Evolutionary conservation across 2,329 filamentous ascomycete species (phyloP), one percentile per base, ranked within the genome.

Genomic region (Penicillium griseofulvum): DNA sequence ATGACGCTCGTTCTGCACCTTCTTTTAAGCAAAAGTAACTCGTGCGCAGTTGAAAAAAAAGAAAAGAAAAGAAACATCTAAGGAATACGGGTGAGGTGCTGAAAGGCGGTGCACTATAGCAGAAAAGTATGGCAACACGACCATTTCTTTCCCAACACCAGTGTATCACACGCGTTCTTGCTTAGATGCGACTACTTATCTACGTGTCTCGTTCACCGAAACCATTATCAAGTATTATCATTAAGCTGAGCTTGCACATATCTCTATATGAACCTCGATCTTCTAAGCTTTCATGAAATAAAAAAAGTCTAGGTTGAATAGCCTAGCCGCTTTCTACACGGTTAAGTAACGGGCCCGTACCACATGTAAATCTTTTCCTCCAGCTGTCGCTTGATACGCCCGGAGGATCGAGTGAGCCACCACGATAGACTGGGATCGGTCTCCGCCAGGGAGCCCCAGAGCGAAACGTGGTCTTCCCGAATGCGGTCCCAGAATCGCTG

Each of bases 381-480:
- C 22, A 36, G 45, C 45, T 36, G 45, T 31, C 45, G 45, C 45
- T 37, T 48, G 26, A 48, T 24, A 48, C 33, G 37, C 19, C 45
- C 45, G 16, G 45, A 36, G n/a, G 45, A 48, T 48, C 45, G 45
- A 38, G 31, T 36, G 37, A 34, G 45, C 45, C 45, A 48, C 45
- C 45, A 48, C 19, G 45, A 48, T 24, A 48, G 45, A 48, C 16
- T 48, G 10, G 45, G 45, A 48, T 48, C 45, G 29, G 45, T 37
- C 45, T 48, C 45, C 19, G 19, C 22, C 45, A 48, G 19, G 31
- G 45, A 48, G 29, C 45, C 45, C 45, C 45, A 48, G 19, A 48
- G 22, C 10, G 45, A 34, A 36, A 33, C 14, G 28, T 48, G 31
- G 31, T 48, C 45, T 22, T 33, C 45, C 22, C 45, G 45, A 48